Evolutionary conservation across 345 rosid species (phyloP).

Genomic region (Raphanus sativus): DNA sequence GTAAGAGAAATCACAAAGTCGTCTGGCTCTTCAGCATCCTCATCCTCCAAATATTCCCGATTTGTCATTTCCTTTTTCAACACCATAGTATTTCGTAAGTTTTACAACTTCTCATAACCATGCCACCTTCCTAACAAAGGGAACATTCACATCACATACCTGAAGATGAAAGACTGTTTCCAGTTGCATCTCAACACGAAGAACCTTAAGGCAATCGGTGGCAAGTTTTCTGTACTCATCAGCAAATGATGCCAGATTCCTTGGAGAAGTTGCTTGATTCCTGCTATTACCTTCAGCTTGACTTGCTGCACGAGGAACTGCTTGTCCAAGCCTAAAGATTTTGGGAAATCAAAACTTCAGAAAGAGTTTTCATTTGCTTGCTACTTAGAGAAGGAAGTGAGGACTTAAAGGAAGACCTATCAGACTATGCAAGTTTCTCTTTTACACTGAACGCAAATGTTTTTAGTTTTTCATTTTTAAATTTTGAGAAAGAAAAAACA

Average conservation of each 20-base stretch:
- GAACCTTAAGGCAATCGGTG: slow-evolving; percentile 89
- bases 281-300: slow-evolving; percentile 56
- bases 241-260: slow-evolving; percentile 76
- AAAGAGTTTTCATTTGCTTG: slow-evolving; percentile 9
- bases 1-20: slow-evolving; percentile 88
- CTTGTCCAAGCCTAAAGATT: slow-evolving; percentile 66
- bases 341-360: slow-evolving; percentile 29
- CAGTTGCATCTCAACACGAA: slow-evolving; percentile 96
- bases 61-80: slow-evolving; percentile 78
- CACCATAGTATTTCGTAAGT: slow-evolving; percentile 35
- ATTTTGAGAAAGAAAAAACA: slow-evolving; percentile 4
- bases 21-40: slow-evolving; percentile 98
- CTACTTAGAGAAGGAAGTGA: slow-evolving; percentile 12
- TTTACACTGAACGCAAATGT: slow-evolving; percentile 11
- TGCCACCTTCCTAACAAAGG: slow-evolving; percentile 4
- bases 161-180: slow-evolving; percentile 93
- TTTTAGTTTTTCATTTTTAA: background rate
- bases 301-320: slow-evolving; percentile 52
- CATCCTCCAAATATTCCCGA: slow-evolving; percentile 90
- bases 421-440: slow-evolving; percentile 21
- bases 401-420: background rate
- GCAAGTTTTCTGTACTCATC: slow-evolving; percentile 94
- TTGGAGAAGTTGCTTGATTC: slow-evolving; percentile 44
- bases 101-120: slow-evolving; percentile 15
- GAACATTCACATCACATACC: slow-evolving; percentile 49